Conservation (phyloP, 2,329 filamentous ascomycete species). For the Fusarium foetens region DNA sequence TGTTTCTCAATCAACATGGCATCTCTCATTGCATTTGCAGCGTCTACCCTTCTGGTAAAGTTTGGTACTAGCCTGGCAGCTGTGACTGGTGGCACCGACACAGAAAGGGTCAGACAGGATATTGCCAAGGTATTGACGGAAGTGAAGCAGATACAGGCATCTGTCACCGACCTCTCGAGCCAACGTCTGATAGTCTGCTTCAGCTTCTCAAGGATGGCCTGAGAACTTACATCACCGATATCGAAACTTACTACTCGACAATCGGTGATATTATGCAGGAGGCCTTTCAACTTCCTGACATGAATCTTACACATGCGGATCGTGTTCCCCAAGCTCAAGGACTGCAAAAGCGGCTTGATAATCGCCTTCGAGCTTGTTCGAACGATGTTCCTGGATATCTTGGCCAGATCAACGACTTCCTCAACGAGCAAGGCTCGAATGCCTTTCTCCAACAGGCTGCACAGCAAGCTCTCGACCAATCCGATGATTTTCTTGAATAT, state of each 20-base stretch:
- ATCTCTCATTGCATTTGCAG: not conserved
- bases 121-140: not conserved
- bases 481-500: not conserved
- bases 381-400: not conserved
- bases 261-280: not conserved
- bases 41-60: not conserved
- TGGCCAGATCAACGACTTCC: not conserved
- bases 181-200: not conserved
- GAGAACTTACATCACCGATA: not conserved
- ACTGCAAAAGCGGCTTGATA: not conserved
- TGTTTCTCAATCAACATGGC: not conserved
- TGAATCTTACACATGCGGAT: not conserved
- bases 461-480: not conserved
- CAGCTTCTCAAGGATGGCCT: not conserved
- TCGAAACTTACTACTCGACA: not conserved
- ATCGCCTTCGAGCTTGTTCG: not conserved
- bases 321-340: not conserved
- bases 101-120: not conserved
- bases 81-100: not conserved
- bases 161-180: not conserved
- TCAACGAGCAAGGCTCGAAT: not conserved
- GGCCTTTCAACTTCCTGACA: not conserved
- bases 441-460: not conserved
- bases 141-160: not conserved
- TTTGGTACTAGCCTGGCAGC: not conserved